These are phyloP conservation scores for Penicillium sp. DNA, from an alignment of 2,329 filamentous ascomycete species.

Conservation along the genomic window DNA sequence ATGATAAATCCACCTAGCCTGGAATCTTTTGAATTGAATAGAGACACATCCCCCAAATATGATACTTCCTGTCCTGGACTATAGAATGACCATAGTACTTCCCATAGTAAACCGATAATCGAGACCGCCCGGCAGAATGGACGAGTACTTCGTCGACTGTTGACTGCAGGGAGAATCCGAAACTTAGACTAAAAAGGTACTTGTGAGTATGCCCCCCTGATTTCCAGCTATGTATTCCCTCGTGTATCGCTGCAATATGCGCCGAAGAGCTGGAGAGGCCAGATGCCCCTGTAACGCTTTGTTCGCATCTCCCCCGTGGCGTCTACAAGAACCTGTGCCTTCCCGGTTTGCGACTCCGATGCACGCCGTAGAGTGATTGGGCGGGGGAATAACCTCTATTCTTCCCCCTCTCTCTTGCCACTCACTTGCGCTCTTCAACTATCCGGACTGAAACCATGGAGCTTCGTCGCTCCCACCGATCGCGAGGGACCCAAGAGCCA, in stretches of 20 bases:
- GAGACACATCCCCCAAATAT: not conserved
- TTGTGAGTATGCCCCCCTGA: slow-evolving; percentile 18
- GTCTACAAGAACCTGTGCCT: slow-evolving; percentile 33
- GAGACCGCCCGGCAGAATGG: slow-evolving; percentile 28
- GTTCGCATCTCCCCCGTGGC: slow-evolving; percentile 31
- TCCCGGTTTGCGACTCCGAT: slow-evolving; percentile 31
- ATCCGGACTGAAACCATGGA: slow-evolving; percentile 31
- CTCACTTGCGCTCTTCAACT: slow-evolving; percentile 11
- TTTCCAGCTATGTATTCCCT: not conserved
- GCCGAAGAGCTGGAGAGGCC: slow-evolving; percentile 4
- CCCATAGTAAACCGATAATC: not conserved
- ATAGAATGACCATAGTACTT: no score
- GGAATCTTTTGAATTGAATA: not conserved
- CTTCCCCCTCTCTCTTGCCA: slow-evolving; percentile 16
- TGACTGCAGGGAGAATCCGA: slow-evolving; percentile 14
- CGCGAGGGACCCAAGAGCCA: slow-evolving; percentile 30
- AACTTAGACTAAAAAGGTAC: slow-evolving; percentile 17
- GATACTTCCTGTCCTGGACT: no score
- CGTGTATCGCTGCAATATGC: not conserved
- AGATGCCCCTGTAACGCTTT: slow-evolving; percentile 25
- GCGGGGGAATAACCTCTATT: not conserved
- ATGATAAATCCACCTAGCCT: not conserved
- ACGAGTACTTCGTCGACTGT: slow-evolving; percentile 23
- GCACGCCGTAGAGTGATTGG: slow-evolving; percentile 15
- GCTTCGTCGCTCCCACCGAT: slow-evolving; percentile 43